Base-by-base conservation (phyloP, 768 basidiomycete genomes). In the Lentinula sp. region DNA sequence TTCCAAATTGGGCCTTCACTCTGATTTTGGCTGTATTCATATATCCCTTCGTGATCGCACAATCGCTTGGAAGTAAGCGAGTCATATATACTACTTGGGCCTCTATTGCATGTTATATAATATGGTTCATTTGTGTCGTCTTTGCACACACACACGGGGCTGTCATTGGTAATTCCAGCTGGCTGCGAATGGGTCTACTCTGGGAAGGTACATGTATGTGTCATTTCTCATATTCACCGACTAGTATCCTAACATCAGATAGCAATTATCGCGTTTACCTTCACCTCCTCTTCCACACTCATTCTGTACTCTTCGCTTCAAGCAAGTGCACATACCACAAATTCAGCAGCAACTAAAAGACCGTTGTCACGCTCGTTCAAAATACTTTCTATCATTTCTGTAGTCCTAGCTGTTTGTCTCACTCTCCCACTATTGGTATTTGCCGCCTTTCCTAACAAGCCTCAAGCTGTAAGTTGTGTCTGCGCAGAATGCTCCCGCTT, bases 131-230 rank as follows among this genome's bases (percentile, higher is more conserved):
- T 13, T 82, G 76, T 57, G 74, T 80, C 9, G 74, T 77, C n/a
- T 82, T 81, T 63, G 79, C 84, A 20, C 79, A 85, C 67, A 71
- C 78, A 0, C 73, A 77, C 50, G 81, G 80, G n/a, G 71, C 74
- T 4, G 74, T 79, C n/a, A 68, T 69, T 9, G 64, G 69, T 23
- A 72, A 72, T 51, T 65, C 71, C 32, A 71, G 71, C 42, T 77
- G 74, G 74, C 65, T 76, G 36, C 75, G 70, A 58, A 69, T 76
- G 55, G 84, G 85, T 28, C 66, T 76, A 37, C 73, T 87, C 51
- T 89, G 86, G 88, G 81, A 85, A 67, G 84, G 82, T 61, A 75
- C 84, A 58, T 82, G 89, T 90, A 63, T 62, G 85, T 43, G 13
- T 43, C 18, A 4, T 82, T 18, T 50, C 46, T 23, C 48, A 18